Conservation (phyloP, 1,139 yeast genomes). For the Pichia sp. region DNA sequence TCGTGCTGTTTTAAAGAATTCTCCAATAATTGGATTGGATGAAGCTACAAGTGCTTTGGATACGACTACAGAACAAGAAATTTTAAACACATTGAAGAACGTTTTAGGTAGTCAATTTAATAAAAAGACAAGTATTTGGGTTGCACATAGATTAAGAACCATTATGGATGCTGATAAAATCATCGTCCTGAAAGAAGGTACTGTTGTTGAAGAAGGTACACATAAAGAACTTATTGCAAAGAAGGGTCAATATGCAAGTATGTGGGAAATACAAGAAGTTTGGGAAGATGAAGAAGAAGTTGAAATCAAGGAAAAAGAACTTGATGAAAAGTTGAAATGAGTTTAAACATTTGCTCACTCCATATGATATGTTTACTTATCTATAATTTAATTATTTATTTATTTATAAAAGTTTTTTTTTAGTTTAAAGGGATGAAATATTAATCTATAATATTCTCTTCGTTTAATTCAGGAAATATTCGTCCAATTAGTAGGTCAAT, state of each 20-base stretch:
- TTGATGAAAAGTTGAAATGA: not conserved
- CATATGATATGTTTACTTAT: not conserved
- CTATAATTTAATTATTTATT: conserved; percentile 3
- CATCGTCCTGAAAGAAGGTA: conserved; percentile 74
- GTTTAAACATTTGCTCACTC: not conserved
- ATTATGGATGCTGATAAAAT: conserved; percentile 93
- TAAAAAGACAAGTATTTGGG: conserved; percentile 68
- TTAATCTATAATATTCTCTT: not conserved
- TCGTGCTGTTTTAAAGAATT: conserved; percentile 69
- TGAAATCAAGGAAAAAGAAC: conserved; percentile 24
- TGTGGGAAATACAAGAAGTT: conserved; percentile 92
- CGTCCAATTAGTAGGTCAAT: conserved; percentile 34
- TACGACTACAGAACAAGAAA: conserved; percentile 88
- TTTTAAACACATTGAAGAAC: conserved; percentile 62
- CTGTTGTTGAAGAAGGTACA: conserved; percentile 81
- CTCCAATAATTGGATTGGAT: conserved; percentile 91
- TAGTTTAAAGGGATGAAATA: not conserved
- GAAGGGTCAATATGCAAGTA: conserved; percentile 59
- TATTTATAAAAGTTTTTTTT: not conserved
- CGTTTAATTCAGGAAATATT: conserved; percentile 35
- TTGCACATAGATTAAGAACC: conserved; percentile 91
- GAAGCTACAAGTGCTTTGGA: conserved; percentile 97
- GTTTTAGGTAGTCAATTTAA: conserved; percentile 35
- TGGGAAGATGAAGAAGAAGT: conserved; percentile 45
- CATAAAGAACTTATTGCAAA: conserved; percentile 55